Conservation (phyloP, 352 stramenopile species). For the Thalassiosira hispida region DNA sequence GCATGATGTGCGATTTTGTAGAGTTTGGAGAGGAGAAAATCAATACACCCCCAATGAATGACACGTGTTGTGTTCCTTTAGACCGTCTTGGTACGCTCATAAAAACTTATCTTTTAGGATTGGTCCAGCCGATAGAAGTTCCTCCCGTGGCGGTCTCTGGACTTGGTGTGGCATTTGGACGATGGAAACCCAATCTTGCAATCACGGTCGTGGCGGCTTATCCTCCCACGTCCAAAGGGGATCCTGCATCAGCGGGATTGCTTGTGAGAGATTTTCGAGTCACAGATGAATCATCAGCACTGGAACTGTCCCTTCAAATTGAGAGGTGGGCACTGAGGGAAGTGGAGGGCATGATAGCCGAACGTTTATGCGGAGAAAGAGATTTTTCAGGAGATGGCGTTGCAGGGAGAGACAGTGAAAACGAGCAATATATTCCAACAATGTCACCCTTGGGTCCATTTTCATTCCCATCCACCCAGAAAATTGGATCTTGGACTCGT, state of each 20-base stretch:
- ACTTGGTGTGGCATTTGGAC: conserved; percentile 44
- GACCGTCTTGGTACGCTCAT: conserved; percentile 72
- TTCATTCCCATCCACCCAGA: conserved; percentile 21
- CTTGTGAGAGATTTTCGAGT: conserved; percentile 80
- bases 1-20: conserved; percentile 31
- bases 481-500: conserved; percentile 24
- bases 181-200: conserved; percentile 72
- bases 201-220: conserved; percentile 81
- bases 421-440: neutral
- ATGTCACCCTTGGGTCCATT: conserved; percentile 42
- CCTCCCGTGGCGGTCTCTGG: conserved; percentile 61
- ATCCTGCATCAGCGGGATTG: conserved; percentile 54
- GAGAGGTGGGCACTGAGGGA: conserved; percentile 72
- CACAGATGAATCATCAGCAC: conserved; percentile 59
- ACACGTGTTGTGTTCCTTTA: conserved; percentile 57
- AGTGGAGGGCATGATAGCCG: conserved; percentile 74
- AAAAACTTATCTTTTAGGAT: conserved; percentile 66
- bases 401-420: conserved; percentile 16
- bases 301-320: conserved; percentile 63
- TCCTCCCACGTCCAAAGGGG: conserved; percentile 57
- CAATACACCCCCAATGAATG: conserved; percentile 4
- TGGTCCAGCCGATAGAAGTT: conserved; percentile 72
- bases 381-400: conserved; percentile 45
- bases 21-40: conserved; percentile 47
- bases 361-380: conserved; percentile 57